A percentile compares a stretch with the other conserved stretches of the same genome.
phyloP scores from a whole-genome alignment of 176 grass and related monocot species.

The Echinochloa phyllopogon region DNA sequence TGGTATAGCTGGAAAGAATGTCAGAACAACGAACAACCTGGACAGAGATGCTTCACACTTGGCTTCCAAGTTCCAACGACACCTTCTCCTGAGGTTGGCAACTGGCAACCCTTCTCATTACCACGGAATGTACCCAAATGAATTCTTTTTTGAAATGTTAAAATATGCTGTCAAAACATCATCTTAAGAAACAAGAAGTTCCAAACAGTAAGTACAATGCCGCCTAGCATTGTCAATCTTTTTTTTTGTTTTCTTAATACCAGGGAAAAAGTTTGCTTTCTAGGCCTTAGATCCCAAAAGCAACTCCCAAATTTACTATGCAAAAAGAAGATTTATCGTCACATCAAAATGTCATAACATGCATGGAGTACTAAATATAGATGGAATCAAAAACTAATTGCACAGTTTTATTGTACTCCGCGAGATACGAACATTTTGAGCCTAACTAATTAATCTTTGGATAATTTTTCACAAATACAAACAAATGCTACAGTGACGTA shows the following conservation, averaged over 20 bases:
- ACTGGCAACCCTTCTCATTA: not conserved
- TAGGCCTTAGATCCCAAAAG: no score
- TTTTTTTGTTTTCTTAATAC: not conserved
- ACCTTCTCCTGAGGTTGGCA: no score
- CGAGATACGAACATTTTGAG: no score
- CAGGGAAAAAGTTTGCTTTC: not conserved
- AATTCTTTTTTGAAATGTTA: not conserved
- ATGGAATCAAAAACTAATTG: no score
- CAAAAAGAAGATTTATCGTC: no score
- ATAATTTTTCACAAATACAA: no score
- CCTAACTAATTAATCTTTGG: no score
- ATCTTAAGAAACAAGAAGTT: not conserved
- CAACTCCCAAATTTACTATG: no score
- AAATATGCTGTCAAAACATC: not conserved
- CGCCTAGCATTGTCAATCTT: not conserved
- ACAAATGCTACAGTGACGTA: no score
- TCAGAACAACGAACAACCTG: not conserved
- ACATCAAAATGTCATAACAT: no score
- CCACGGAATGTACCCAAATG: not conserved
- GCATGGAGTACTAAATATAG: no score
- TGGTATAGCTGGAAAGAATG: not conserved
- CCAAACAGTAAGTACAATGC: not conserved
- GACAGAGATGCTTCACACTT: not conserved
- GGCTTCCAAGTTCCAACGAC: not conserved
- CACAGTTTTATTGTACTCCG: no score